Conservation (phyloP, 768 basidiomycete genomes). For the Trametopsis cervina region DNA sequence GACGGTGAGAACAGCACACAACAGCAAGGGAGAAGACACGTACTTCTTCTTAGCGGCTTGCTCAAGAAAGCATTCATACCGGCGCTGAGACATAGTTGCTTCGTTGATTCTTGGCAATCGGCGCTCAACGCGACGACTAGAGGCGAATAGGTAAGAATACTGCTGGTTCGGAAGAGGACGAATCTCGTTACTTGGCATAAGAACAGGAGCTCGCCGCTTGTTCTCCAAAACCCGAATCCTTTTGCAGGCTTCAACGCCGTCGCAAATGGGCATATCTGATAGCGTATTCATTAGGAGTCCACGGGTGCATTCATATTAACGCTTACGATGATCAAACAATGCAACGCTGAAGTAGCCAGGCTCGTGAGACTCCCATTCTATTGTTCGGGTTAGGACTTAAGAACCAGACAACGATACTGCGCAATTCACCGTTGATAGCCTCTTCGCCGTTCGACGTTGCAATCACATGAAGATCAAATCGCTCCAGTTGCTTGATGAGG, state of each 20-base stretch:
- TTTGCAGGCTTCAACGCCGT: constrained; percentile 71
- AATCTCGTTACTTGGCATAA: constrained; percentile 48
- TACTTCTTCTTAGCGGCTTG: constrained; percentile 59
- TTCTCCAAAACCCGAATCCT: constrained; percentile 52
- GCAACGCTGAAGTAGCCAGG: constrained; percentile 67
- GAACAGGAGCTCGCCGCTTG: constrained; percentile 41
- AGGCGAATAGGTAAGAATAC: not conserved
- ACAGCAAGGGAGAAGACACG: not conserved
- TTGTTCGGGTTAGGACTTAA: constrained; percentile 3
- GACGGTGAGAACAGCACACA: not conserved
- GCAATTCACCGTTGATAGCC: constrained; percentile 44
- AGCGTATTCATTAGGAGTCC: not conserved
- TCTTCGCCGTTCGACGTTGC: constrained; percentile 65
- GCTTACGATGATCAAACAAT: constrained; percentile 69
- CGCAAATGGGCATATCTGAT: constrained; percentile 74
- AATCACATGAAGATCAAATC: constrained; percentile 50
- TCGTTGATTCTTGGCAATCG: constrained; percentile 72
- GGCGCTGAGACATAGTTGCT: constrained; percentile 66
- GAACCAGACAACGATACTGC: not conserved
- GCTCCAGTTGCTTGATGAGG: constrained; percentile 59
- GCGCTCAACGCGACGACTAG: constrained; percentile 68
- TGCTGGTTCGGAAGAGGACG: constrained; percentile 13
- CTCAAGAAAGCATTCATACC: constrained; percentile 76
- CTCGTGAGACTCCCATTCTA: constrained; percentile 63
- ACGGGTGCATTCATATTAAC: no score